Evolutionary conservation across 1,139 yeast species (phyloP), one percentile per base, ranked within the genome.

Genomic region (Insectozyma bohioensis): DNA sequence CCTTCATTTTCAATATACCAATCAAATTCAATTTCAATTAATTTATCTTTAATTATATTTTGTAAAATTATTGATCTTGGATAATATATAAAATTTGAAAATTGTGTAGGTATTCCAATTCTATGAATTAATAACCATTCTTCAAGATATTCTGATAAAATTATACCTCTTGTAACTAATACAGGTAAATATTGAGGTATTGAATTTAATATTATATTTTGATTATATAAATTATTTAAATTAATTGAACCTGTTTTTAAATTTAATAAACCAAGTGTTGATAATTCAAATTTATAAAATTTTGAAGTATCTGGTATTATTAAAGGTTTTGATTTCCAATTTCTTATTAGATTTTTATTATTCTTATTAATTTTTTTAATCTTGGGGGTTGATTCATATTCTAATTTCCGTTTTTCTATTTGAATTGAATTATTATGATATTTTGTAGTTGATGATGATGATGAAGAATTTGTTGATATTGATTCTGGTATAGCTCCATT

Each of bases 371-470:
- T 10, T 18, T 11, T 28, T 12, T 4, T 12, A 6, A 5, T 18
- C 6, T 12, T 12, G 5, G 12, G 5, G 5, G 27, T 13, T 6
- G 19, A 12, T 29, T 12, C 12, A 10, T 24, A 16, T 19, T 14
- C 12, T 19, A 23, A 19, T 16, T 10, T 20, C 12, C 75, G 41
- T 42, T 56, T 49, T 39, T 58, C 45, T 8, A 54, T 52, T 37
- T 58, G 67, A 8, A 63, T 51, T 1, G 51, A 31, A 36, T 56
- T 65, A 39, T 67, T 68, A 38, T 63, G 71, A 37, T 62, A 66
- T 28, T 44, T 43, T n/a, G n/a, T n/a, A n/a, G n/a, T n/a, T n/a
- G n/a, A n/a, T n/a, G n/a, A n/a, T n/a, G n/a, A n/a, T 12, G 28
- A 24, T 17, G 28, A 11, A 5, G 50, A 22, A 23, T 13, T 48